These are phyloP conservation scores for Brassica napus DNA, from an alignment of 345 rosid species.

Conservation along the genomic window DNA sequence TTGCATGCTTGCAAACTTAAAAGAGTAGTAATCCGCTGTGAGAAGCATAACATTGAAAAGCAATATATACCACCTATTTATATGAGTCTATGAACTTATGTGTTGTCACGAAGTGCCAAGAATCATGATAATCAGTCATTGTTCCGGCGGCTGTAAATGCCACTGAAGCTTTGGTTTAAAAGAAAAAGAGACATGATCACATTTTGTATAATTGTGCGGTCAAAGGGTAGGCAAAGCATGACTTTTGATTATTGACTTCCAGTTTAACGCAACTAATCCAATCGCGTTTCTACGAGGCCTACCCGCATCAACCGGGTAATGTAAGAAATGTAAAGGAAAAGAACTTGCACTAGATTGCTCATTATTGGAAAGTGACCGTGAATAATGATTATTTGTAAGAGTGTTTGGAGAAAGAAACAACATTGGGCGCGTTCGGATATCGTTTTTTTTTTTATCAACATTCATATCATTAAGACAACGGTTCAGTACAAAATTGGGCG, in stretches of 20 bases:
- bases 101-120: constrained; percentile 19
- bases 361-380: constrained; percentile 31
- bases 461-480: too few relatives aligned
- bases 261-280: constrained; percentile 25
- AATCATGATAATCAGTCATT: constrained; percentile 15
- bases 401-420: constrained; percentile 21
- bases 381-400: constrained; percentile 8
- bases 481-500: constrained; percentile 1
- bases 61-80: not conserved
- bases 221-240: constrained; percentile 42
- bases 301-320: constrained; percentile 30
- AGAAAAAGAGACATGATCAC: constrained; percentile 34
- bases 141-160: constrained; percentile 35
- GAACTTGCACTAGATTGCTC: constrained; percentile 23
- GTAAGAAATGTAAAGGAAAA: constrained; percentile 21
- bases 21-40: not conserved
- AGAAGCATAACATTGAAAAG: not conserved
- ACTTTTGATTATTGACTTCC: constrained; percentile 36
- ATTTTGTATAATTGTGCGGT: constrained; percentile 28
- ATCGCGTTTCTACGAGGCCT: constrained; percentile 29
- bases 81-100: constrained; percentile 11
- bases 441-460: not conserved
- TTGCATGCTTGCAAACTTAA: not conserved
- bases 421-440: not conserved
- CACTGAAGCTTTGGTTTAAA: constrained; percentile 9